Evolutionary conservation across 1,284 basidiomycete genomes (phyloP).

Genomic region (Cutaneotrichosporon arboriforme): DNA sequence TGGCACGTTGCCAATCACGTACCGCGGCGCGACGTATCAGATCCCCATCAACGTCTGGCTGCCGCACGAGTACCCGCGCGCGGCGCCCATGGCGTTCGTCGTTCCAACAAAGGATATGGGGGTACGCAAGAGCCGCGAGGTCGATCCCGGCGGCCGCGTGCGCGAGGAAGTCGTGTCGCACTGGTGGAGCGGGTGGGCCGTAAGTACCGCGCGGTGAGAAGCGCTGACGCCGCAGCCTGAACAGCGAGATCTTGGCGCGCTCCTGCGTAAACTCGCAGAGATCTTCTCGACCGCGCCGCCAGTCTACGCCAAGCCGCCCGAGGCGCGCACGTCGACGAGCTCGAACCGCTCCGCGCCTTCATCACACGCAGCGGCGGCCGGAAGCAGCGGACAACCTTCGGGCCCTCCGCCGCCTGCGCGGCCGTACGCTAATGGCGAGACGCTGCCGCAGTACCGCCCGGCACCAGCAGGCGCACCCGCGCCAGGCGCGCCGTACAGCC

Average conservation of each 20-base stretch:
- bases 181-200: constrained; percentile 82
- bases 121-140: constrained; percentile 65
- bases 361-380: background rate
- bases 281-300: constrained; percentile 82
- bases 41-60: constrained; percentile 91
- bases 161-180: constrained; percentile 51
- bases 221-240: constrained; percentile 48
- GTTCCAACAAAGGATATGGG: constrained; percentile 91
- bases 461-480: constrained; percentile 31
- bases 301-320: constrained; percentile 74
- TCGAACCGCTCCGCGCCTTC: background rate
- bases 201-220: constrained; percentile 41
- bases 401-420: constrained; percentile 30
- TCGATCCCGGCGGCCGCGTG: constrained; percentile 74
- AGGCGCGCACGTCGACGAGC: background rate
- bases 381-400: too few species aligned
- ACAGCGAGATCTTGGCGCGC: constrained; percentile 52
- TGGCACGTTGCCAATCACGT: constrained; percentile 84
- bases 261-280: constrained; percentile 47
- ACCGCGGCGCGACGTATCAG: constrained; percentile 73
- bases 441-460: constrained; percentile 30
- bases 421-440: constrained; percentile 19
- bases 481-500: constrained; percentile 18
- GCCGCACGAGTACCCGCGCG: constrained; percentile 69
- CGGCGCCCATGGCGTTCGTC: constrained; percentile 85